Evolutionary conservation across 2,329 filamentous ascomycete species (phyloP).

Genomic region (Paecilomyces formosus): DNA sequence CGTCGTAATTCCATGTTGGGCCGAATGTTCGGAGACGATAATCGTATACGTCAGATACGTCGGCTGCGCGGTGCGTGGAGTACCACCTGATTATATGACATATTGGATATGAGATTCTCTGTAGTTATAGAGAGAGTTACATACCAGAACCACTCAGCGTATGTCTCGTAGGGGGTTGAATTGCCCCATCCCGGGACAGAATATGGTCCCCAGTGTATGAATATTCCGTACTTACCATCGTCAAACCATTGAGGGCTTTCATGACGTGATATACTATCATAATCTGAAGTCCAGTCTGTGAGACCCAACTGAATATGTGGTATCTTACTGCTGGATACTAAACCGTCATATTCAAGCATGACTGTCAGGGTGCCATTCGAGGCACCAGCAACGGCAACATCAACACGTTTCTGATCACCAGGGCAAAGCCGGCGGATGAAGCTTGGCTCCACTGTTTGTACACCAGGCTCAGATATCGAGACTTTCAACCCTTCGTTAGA

Average conservation of each 20-base stretch:
- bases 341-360: conserved; percentile 6
- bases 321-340: neutral
- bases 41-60: conserved; percentile 38
- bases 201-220: conserved; percentile 55
- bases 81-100: conserved; percentile 37
- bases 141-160: conserved; percentile 29
- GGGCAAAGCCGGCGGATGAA: conserved; percentile 36
- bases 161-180: conserved; percentile 26
- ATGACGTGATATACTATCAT: conserved; percentile 14
- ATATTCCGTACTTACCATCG: conserved; percentile 52
- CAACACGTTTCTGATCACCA: conserved; percentile 36
- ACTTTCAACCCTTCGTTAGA: conserved; percentile 21
- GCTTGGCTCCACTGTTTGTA: conserved; percentile 10
- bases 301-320: conserved; percentile 2
- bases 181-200: conserved; percentile 51
- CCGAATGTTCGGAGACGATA: conserved; percentile 48
- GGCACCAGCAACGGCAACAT: conserved; percentile 28
- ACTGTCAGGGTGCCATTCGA: conserved; percentile 15
- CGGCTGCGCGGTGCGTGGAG: conserved; percentile 37
- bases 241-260: conserved; percentile 49
- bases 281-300: conserved; percentile 3
- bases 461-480: conserved; percentile 22
- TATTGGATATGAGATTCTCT: conserved; percentile 6
- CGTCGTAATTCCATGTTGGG: conserved; percentile 47
- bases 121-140: neutral